Evolutionary conservation across 345 rosid genomes (phyloP).

Genomic region (Nephelium lappaceum): DNA sequence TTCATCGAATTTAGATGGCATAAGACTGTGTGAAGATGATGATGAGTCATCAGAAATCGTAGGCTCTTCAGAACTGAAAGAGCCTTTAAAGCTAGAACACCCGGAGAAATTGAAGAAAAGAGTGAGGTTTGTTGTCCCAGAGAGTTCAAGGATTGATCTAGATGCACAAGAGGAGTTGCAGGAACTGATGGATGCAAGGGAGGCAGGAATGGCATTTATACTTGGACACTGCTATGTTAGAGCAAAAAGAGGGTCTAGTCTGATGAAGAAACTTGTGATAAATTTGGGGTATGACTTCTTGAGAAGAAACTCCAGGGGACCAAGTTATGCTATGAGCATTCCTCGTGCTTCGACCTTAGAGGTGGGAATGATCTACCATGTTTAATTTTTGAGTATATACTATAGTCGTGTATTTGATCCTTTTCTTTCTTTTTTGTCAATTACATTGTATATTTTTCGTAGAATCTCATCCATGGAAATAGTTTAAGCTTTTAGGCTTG

Average conservation of each 20-base stretch:
- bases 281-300: slow-evolving; percentile 87
- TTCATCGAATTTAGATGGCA: slow-evolving; percentile 57
- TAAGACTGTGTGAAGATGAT: slow-evolving; percentile 52
- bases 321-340: slow-evolving; percentile 59
- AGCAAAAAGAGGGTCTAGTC: slow-evolving; percentile 87
- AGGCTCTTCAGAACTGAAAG: slow-evolving; percentile 28
- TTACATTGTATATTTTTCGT: slow-evolving; percentile 26
- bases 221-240: slow-evolving; percentile 84
- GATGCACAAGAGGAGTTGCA: slow-evolving; percentile 61
- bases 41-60: slow-evolving; percentile 24
- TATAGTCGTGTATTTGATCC: slow-evolving; percentile 4
- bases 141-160: slow-evolving; percentile 45
- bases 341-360: slow-evolving; percentile 92
- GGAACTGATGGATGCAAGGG: slow-evolving; percentile 88
- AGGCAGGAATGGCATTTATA: slow-evolving; percentile 90
- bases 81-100: slow-evolving; percentile 29
- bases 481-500: slow-evolving; percentile 2
- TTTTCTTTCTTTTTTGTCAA: neutral
- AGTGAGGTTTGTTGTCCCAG: slow-evolving; percentile 83
- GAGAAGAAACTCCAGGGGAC: slow-evolving; percentile 87
- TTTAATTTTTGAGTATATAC: slow-evolving; percentile 37
- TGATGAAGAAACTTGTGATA: slow-evolving; percentile 76
- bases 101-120: slow-evolving; percentile 46
- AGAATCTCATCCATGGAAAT: neutral
- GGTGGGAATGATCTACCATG: slow-evolving; percentile 92